These are phyloP conservation scores for Lasiosphaeria hispida DNA, from an alignment of 495 filamentous ascomycete species.

Conservation along the genomic window DNA sequence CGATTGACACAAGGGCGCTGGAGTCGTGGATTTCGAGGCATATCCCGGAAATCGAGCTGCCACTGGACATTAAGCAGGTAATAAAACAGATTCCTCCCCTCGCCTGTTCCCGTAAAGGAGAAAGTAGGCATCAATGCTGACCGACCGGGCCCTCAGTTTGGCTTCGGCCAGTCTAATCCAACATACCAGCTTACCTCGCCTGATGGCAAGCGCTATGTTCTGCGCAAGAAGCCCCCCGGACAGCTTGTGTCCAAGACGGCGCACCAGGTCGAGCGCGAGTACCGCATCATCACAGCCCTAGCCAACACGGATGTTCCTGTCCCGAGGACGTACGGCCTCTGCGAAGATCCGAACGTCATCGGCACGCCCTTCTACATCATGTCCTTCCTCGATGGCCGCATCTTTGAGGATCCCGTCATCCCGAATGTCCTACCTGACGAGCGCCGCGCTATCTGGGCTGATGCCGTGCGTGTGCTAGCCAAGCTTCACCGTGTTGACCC, in stretches of 20 bases:
- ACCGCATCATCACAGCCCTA: constrained; percentile 83
- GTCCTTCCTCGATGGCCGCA: constrained; percentile 87
- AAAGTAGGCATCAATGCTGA: constrained; percentile 6
- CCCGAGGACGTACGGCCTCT: constrained; percentile 80
- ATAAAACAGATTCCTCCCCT: constrained; percentile 10
- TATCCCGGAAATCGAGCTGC: constrained; percentile 75
- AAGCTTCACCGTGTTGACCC: constrained; percentile 77
- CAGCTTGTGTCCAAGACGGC: constrained; percentile 87
- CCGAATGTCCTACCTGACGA: constrained; percentile 69
- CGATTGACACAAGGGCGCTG: constrained; percentile 74
- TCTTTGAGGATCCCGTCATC: constrained; percentile 84
- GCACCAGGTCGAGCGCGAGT: constrained; percentile 94
- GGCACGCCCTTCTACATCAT: constrained; percentile 96
- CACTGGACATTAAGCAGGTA: constrained; percentile 87
- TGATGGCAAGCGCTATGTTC: constrained; percentile 67
- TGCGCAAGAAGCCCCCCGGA: constrained; percentile 95
- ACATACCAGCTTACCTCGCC: constrained; percentile 82
- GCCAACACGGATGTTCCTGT: constrained; percentile 79
- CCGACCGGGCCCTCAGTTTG: constrained; percentile 60
- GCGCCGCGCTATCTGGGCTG: constrained; percentile 78
- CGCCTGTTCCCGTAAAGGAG: neutral
- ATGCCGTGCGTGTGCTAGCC: constrained; percentile 79
- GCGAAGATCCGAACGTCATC: constrained; percentile 73
- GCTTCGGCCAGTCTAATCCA: constrained; percentile 95
- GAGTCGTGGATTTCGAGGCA: constrained; percentile 72